Percentiles rank a stretch among this genome's conserved stretches.
Evolutionary conservation across 495 filamentous ascomycete genomes (phyloP).

Genomic region (Lasiosphaeria hispida): DNA sequence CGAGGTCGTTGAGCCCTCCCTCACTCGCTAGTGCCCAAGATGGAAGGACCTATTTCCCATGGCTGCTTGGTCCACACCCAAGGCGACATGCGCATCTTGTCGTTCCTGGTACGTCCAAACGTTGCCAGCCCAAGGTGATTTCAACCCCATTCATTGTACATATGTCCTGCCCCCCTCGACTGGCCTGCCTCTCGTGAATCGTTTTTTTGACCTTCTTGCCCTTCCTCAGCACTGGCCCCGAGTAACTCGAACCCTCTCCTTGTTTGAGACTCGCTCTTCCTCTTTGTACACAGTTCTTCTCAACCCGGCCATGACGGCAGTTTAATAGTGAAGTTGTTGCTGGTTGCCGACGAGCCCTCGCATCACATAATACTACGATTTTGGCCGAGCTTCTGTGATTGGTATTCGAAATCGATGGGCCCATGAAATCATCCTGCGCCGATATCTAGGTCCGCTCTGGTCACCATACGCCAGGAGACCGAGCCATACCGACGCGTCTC

Average conservation of each 20-base stretch:
- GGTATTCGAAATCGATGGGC: too few species aligned
- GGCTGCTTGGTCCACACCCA: background rate
- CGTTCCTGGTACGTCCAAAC: background rate
- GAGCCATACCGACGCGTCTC: too few species aligned
- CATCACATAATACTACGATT: too few species aligned
- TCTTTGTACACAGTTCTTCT: constrained; percentile 3
- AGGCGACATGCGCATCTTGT: constrained; percentile 1
- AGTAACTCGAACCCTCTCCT: constrained; percentile 25
- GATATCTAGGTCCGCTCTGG: too few species aligned
- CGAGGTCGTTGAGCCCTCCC: constrained; percentile 8
- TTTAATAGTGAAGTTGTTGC: background rate
- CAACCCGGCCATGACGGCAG: constrained; percentile 1
- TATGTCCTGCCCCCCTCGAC: constrained; percentile 18
- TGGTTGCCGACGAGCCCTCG: too few species aligned
- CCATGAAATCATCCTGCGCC: too few species aligned
- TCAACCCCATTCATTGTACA: constrained; percentile 20
- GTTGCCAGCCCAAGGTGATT: constrained; percentile 4
- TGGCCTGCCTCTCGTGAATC: constrained; percentile 3
- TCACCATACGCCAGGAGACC: too few species aligned
- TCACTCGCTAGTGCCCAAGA: constrained; percentile 10
- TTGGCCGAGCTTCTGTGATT: too few species aligned
- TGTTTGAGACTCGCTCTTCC: constrained; percentile 21
- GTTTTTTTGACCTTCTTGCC: background rate
- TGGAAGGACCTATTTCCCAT: too few species aligned
- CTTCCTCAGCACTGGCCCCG: constrained; percentile 2